Evolutionary conservation across 441 rosid species (phyloP).

Genomic region (Dalechampia spathulata): DNA sequence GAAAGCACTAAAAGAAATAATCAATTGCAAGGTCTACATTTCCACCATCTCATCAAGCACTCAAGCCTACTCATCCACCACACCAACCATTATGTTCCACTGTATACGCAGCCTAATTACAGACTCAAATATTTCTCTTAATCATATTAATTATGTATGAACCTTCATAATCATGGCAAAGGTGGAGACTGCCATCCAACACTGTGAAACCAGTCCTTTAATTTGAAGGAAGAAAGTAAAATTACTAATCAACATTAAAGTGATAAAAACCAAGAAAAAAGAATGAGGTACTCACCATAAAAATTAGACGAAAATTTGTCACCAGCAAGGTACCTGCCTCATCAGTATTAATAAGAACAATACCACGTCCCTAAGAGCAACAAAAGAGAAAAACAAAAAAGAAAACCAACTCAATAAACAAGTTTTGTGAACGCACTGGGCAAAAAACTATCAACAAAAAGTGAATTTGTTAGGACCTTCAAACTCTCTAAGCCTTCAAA

Average conservation of each 20-base stretch:
- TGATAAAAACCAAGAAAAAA: neutral
- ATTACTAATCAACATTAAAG: neutral
- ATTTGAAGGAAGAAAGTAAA: neutral
- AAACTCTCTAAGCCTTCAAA: neutral
- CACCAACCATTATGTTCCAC: neutral
- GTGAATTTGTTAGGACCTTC: neutral
- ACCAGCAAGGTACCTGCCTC: slow-evolving; percentile 76
- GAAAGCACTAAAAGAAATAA: neutral
- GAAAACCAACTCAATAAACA: neutral
- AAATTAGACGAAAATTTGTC: slow-evolving; percentile 87
- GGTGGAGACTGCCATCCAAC: neutral
- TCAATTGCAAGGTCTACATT: neutral
- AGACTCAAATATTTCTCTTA: too few relatives aligned
- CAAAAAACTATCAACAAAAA: neutral
- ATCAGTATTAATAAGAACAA: slow-evolving; percentile 77
- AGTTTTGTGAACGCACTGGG: neutral
- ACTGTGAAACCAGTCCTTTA: neutral
- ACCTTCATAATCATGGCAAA: too few relatives aligned
- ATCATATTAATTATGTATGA: too few relatives aligned
- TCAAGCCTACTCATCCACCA: neutral
- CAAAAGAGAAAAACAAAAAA: too few relatives aligned
- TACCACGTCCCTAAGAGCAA: slow-evolving; percentile 70
- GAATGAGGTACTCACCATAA: slow-evolving; percentile 53
- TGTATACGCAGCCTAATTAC: neutral
- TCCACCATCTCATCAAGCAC: neutral